Evolutionary conservation across 163 green algal genomes (phyloP).

Genomic region (Scenedesmus sp.): DNA sequence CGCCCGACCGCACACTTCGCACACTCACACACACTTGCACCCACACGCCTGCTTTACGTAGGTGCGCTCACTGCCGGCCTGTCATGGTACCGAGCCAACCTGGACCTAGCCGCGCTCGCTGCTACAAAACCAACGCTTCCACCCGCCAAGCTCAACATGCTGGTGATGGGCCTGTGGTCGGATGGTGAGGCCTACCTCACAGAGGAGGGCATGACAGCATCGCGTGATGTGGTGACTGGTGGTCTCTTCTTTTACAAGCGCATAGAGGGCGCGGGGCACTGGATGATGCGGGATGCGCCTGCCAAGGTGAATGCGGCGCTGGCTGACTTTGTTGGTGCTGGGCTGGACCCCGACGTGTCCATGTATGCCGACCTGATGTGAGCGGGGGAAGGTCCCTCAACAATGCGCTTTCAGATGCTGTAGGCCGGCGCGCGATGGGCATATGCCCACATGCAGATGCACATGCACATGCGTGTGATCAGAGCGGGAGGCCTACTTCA

Average conservation of each 20-base stretch:
- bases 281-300: constrained; percentile 52
- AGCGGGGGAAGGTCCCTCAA: no score
- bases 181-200: background rate
- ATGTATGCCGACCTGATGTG: no score
- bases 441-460: no score
- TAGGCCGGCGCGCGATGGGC: no score
- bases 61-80: constrained; percentile 51
- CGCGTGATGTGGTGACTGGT: constrained; percentile 15
- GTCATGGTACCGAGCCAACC: constrained; percentile 57
- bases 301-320: constrained; percentile 50
- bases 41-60: no score
- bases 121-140: background rate
- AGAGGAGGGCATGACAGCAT: background rate
- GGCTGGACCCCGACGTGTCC: no score
- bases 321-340: background rate
- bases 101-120: background rate
- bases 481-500: no score
- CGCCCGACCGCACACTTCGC: no score
- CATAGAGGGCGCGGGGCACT: constrained; percentile 54
- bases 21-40: no score
- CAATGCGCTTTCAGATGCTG: no score
- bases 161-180: constrained; percentile 57
- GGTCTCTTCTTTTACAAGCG: constrained; percentile 50
- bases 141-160: constrained; percentile 14
- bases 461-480: no score